phyloP scores from a whole-genome alignment of 768 basidiomycete genomes.

The Suillus plorans region DNA sequence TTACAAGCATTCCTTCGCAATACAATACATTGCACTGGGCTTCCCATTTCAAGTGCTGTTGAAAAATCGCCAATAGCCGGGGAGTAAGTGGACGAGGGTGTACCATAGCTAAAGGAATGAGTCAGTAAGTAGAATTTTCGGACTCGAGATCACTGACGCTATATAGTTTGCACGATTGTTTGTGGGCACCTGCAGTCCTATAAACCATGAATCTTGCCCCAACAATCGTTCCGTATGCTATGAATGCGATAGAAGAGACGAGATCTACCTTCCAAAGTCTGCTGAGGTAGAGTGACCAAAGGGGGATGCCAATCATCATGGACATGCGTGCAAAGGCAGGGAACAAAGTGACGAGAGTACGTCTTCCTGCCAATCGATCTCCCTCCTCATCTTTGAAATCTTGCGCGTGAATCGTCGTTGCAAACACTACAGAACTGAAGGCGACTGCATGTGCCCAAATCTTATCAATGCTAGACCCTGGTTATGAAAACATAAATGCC shows the following conservation, averaged over 20 bases:
- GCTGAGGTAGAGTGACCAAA: slow-evolving; percentile 8
- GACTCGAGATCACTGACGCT: background rate
- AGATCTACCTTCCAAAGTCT: slow-evolving; percentile 5
- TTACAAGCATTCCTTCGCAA: too few relatives aligned
- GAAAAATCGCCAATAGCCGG: slow-evolving; percentile 12
- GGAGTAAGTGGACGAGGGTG: slow-evolving; percentile 7
- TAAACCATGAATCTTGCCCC: background rate
- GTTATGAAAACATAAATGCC: slow-evolving; percentile 11
- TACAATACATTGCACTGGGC: background rate
- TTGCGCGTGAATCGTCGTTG: slow-evolving; percentile 24
- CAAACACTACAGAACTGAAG: slow-evolving; percentile 20
- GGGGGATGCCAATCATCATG: slow-evolving; percentile 6
- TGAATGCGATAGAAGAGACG: background rate
- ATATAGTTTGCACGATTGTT: slow-evolving; percentile 6
- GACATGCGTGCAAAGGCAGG: slow-evolving; percentile 18
- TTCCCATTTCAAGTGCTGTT: background rate
- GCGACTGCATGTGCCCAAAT: slow-evolving; percentile 18
- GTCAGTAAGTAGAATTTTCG: background rate
- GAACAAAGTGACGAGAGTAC: slow-evolving; percentile 37
- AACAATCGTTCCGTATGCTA: background rate
- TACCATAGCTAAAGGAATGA: slow-evolving; percentile 2
- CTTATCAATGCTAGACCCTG: slow-evolving; percentile 8
- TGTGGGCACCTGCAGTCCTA: slow-evolving; percentile 2
- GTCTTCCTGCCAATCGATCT: slow-evolving; percentile 29
- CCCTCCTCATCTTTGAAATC: slow-evolving; percentile 35